Base-by-base conservation (phyloP, 805 yeast species). In the Schwanniomyces yamadae region DNA sequence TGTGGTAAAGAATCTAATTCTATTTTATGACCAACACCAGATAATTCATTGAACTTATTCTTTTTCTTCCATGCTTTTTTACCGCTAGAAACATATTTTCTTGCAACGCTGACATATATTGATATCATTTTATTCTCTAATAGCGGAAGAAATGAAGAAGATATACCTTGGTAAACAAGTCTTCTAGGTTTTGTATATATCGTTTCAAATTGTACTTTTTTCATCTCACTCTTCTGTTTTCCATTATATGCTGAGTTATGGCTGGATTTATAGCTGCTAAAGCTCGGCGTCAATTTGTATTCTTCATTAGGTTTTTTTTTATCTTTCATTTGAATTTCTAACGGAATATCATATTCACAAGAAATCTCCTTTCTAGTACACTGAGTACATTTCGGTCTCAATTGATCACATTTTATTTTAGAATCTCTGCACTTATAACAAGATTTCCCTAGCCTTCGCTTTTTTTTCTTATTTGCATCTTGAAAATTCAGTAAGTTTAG, bases 351-450 rank as follows among this genome's bases (percentile, higher is more conserved):
- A n/a, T n/a, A n/a, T n/a, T n/a, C n/a, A n/a, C n/a, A n/a, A n/a
- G n/a, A n/a, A n/a, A n/a, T n/a, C n/a, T n/a, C n/a, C n/a, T n/a
- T n/a, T 23, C 14, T 14, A 5, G 8, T 8, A 18, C 35, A 32
- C 14, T 28, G 22, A 3, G 29, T 23, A 16, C 35, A 32, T 5
- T n/a, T n/a, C 2, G 35, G 35, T 14, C 17, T 23, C n/a, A 9
- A 23, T 16, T 18, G 26, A 32, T 32, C 35, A 17, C 35, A 32
- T 20, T 24, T 32, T 5, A 17, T 32, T 18, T 32, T 32, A 3
- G 12, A 12, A 10, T 12, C 24, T 22, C 24, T 22, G n/a, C 24
- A 22, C 12, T 12, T 22, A 11, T 10, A 22, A 22, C 24, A 22
- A 10, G 24, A 22, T 22, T 22, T 22, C 24, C 24, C 24, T 22